A percentile compares a stretch with the other conserved stretches of the same genome.
Conservation (phyloP, 805 yeast genomes). For the Kregervanrija pseudodelftensis region DNA sequence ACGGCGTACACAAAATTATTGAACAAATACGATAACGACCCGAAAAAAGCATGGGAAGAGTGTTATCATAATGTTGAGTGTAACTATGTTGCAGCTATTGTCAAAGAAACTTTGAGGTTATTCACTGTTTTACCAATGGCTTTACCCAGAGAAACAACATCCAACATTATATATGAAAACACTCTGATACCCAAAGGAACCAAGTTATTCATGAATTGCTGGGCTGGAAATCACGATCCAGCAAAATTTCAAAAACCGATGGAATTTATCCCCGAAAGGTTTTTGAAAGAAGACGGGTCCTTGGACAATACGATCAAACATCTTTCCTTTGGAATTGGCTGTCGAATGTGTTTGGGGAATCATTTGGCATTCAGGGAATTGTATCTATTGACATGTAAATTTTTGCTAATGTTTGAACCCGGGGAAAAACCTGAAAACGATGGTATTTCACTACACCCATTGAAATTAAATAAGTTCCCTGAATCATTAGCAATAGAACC, state of each 20-base stretch:
- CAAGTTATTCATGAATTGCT: conserved; percentile 56
- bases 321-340: conserved; percentile 63
- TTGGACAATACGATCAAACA: conserved; percentile 26
- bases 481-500: conserved; percentile 62
- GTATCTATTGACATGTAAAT: conserved; percentile 48
- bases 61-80: conserved; percentile 28
- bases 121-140: conserved; percentile 64
- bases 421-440: conserved; percentile 13
- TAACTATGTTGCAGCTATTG: conserved; percentile 47
- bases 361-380: conserved; percentile 59
- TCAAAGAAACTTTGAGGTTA: conserved; percentile 54
- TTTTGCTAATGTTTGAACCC: conserved; percentile 36
- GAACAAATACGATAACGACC: conserved; percentile 22
- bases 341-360: conserved; percentile 67
- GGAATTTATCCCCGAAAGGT: conserved; percentile 47
- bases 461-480: conserved; percentile 43
- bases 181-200: conserved; percentile 49
- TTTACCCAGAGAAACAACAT: conserved; percentile 56
- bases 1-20: conserved; percentile 37
- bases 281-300: conserved; percentile 27
- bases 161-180: conserved; percentile 34
- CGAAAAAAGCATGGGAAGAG: conserved; percentile 17
- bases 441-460: conserved; percentile 41
- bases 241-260: conserved; percentile 35
- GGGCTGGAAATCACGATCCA: conserved; percentile 63